These are phyloP conservation scores for Beauveria scarabaeidicola DNA, from an alignment of 2,329 filamentous ascomycete species.

Conservation along the genomic window DNA sequence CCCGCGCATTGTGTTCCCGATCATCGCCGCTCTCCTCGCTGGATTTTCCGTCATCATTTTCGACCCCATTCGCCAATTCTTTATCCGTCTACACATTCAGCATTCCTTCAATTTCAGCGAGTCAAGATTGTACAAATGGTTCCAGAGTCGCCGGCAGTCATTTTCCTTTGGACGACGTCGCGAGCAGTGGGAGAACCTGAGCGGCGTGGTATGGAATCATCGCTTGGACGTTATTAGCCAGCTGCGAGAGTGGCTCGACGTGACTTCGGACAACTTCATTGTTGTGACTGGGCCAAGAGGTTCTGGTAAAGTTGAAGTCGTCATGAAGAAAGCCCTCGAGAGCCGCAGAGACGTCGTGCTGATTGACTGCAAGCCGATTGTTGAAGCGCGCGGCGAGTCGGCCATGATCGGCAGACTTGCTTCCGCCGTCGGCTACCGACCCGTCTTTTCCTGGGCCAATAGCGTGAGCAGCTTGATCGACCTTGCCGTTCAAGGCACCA, in stretches of 20 bases:
- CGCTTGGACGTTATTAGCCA: constrained; percentile 73
- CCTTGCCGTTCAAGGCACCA: constrained; percentile 85
- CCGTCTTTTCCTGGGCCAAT: constrained; percentile 95
- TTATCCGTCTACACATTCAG: constrained; percentile 81
- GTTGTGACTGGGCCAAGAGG: constrained; percentile 88
- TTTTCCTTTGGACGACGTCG: constrained; percentile 52
- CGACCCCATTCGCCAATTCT: constrained; percentile 89
- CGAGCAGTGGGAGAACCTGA: constrained; percentile 59
- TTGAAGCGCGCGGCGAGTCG: constrained; percentile 82
- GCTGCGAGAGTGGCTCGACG: constrained; percentile 76
- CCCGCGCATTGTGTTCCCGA: constrained; percentile 78
- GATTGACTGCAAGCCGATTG: constrained; percentile 87
- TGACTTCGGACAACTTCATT: constrained; percentile 85
- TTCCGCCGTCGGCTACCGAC: constrained; percentile 76
- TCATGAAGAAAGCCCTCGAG: constrained; percentile 75
- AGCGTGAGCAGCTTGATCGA: constrained; percentile 88
- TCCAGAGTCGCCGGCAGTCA: constrained; percentile 54
- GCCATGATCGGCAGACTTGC: constrained; percentile 78
- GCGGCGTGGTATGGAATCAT: constrained; percentile 74
- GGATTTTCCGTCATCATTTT: constrained; percentile 81
- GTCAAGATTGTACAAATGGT: constrained; percentile 69
- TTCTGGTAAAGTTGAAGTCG: constrained; percentile 81
- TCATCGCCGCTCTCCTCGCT: constrained; percentile 71
- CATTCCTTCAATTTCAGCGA: constrained; percentile 66
- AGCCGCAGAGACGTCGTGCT: constrained; percentile 69